phyloP scores from a whole-genome alignment of 768 basidiomycete species.

The Pisolithus sp. region DNA sequence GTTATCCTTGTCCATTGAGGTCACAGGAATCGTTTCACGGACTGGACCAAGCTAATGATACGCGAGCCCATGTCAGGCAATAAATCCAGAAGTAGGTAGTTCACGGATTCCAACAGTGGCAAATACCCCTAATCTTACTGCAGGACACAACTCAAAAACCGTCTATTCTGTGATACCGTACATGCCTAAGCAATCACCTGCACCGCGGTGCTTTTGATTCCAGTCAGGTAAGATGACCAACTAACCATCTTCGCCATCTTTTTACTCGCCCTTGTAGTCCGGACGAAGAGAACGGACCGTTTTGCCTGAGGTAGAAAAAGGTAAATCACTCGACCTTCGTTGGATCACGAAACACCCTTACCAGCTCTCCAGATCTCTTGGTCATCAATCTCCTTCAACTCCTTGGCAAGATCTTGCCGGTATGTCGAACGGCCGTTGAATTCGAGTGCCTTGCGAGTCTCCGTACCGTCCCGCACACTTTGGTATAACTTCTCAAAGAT shows the following conservation, averaged over 20 bases:
- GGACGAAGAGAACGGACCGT: conserved; percentile 84
- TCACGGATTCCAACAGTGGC: too few relatives aligned
- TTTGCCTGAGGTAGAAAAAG: conserved; percentile 50
- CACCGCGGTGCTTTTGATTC: conserved; percentile 2
- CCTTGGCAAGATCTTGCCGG: conserved; percentile 86
- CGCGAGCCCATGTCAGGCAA: neutral
- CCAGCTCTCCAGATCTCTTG: conserved; percentile 99
- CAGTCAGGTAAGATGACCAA: neutral
- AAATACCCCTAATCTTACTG: neutral
- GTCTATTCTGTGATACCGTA: neutral
- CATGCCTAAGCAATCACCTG: neutral
- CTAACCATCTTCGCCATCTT: neutral
- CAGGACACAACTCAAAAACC: neutral
- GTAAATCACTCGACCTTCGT: neutral
- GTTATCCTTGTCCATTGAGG: conserved; percentile 51
- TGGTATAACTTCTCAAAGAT: conserved; percentile 94
- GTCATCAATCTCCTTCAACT: conserved; percentile 90
- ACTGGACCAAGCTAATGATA: neutral
- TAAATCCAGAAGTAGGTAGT: neutral
- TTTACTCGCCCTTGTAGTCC: conserved; percentile 67
- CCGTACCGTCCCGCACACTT: conserved; percentile 90
- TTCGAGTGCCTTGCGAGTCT: conserved; percentile 94
- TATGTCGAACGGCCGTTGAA: conserved; percentile 93
- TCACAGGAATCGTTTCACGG: neutral
- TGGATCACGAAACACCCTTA: conserved; percentile 25